Evolutionary conservation across 805 yeast genomes (phyloP).

Genomic region (Pichia rugopelliculosa): DNA sequence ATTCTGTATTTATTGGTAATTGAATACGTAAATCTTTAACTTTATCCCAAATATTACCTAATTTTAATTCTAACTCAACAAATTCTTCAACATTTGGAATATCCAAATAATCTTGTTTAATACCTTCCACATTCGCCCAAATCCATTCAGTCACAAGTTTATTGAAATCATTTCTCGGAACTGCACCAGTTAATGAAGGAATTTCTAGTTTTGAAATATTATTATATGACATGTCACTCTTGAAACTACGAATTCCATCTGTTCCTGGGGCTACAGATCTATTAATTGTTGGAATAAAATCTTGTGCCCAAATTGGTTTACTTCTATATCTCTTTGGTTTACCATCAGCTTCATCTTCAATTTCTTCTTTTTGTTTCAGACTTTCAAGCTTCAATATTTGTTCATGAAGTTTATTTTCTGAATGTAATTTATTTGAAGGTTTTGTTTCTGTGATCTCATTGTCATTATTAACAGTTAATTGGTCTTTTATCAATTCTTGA

Average conservation of each 20-base stretch:
- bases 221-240: slow-evolving; percentile 8
- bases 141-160: slow-evolving; percentile 84
- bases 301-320: slow-evolving; percentile 82
- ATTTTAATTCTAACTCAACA: slow-evolving; percentile 68
- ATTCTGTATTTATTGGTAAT: slow-evolving; percentile 63
- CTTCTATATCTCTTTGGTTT: slow-evolving; percentile 57
- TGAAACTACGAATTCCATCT: background rate
- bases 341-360: slow-evolving; percentile 9
- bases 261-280: slow-evolving; percentile 6
- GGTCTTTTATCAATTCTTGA: slow-evolving; percentile 30
- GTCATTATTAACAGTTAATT: slow-evolving; percentile 12
- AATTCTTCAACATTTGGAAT: slow-evolving; percentile 37
- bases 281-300: slow-evolving; percentile 44
- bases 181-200: slow-evolving; percentile 61
- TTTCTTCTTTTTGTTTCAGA: slow-evolving; percentile 23
- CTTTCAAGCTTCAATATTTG: slow-evolving; percentile 22
- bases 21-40: slow-evolving; percentile 53
- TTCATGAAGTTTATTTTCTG: slow-evolving; percentile 16
- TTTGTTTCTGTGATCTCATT: background rate
- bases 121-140: slow-evolving; percentile 67
- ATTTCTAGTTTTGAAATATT: slow-evolving; percentile 19
- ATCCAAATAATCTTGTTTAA: slow-evolving; percentile 39
- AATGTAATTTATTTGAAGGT: background rate
- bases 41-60: slow-evolving; percentile 64
- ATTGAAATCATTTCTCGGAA: slow-evolving; percentile 74